Evolutionary conservation across 2,329 filamentous ascomycete genomes (phyloP), one percentile per base, ranked within the genome.

Genomic region (Apiospora hydei): DNA sequence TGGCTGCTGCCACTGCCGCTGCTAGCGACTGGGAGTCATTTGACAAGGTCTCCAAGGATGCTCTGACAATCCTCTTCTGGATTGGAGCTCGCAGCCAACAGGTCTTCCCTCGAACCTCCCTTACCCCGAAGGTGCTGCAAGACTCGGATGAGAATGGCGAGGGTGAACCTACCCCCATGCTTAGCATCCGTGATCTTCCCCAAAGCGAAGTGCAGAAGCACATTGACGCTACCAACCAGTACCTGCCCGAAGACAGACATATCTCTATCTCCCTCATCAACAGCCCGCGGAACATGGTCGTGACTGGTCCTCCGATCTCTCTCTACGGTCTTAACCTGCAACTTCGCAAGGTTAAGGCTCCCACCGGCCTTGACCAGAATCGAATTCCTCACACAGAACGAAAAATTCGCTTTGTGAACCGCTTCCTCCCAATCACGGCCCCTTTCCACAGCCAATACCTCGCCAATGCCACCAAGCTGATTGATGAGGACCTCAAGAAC

Each of bases 391-490:
- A 94, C 86, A 98, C 96, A 0, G 92, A 99, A 84, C 93, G 96
- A 77, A 99, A 99, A 85, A 89, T 98, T 71, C 94, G 96, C 79
- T 99, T 99, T 77, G 94, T 94, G 74, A 98, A 98, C 86, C 93
- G 96, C 73, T 99, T 99, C 87, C 86, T 99, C 73, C 97, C 96
- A 67, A 99, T 99, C 82, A 98, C 96, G 0, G 95, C 96, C 13
- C 97, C 96, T 5, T 99, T 99, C 88, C 96, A 99, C 88, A 99
- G 96, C 88, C 92, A 94, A 73, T 98, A 98, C 81, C 90, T 99
- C 21, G 87, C 88, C 34, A 91, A 95, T 76, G 96, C 96, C 1
- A 94, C 93, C 38, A 89, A 91, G 73, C 88, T 95, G 77, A 94
- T 99, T 74, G 90, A 95, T 71, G 91, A 96, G 77, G 97, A 99